Conservation (phyloP, 2,329 filamentous ascomycete species). For the Dothistroma pini region DNA sequence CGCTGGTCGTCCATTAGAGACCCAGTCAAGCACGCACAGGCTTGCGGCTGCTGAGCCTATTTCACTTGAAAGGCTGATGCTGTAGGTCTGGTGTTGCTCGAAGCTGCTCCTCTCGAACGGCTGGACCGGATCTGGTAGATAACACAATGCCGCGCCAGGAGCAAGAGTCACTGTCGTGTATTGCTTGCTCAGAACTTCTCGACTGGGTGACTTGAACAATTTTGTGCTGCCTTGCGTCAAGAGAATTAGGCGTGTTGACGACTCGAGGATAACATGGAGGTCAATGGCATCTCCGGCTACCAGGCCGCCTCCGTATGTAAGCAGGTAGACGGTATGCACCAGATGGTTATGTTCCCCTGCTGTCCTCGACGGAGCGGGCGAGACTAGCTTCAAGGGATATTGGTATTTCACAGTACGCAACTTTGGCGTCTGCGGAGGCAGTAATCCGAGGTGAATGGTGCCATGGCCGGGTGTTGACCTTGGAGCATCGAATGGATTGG, state of each 20-base stretch:
- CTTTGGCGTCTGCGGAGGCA: slow-evolving; percentile 68
- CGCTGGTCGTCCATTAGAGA: slow-evolving; percentile 79
- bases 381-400: slow-evolving; percentile 91
- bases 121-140: slow-evolving; percentile 87
- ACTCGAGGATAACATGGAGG: slow-evolving; percentile 64
- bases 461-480: slow-evolving; percentile 74
- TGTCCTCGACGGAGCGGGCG: slow-evolving; percentile 62
- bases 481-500: slow-evolving; percentile 72
- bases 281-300: slow-evolving; percentile 81
- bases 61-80: slow-evolving; percentile 28
- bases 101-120: slow-evolving; percentile 84
- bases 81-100: slow-evolving; percentile 77
- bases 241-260: slow-evolving; percentile 60
- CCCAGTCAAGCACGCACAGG: slow-evolving; percentile 88
- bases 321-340: slow-evolving; percentile 73
- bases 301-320: slow-evolving; percentile 92
- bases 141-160: slow-evolving; percentile 52
- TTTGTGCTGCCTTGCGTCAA: slow-evolving; percentile 80
- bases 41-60: slow-evolving; percentile 34
- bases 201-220: slow-evolving; percentile 75
- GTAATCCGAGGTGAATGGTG: slow-evolving; percentile 66
- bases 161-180: slow-evolving; percentile 47
- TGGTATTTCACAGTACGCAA: slow-evolving; percentile 78
- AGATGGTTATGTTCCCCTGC: slow-evolving; percentile 45
- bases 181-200: slow-evolving; percentile 36